Evolutionary conservation across 2,329 filamentous ascomycete genomes (phyloP), one percentile per base, ranked within the genome.

Genomic region (Didymellaceae sp.): DNA sequence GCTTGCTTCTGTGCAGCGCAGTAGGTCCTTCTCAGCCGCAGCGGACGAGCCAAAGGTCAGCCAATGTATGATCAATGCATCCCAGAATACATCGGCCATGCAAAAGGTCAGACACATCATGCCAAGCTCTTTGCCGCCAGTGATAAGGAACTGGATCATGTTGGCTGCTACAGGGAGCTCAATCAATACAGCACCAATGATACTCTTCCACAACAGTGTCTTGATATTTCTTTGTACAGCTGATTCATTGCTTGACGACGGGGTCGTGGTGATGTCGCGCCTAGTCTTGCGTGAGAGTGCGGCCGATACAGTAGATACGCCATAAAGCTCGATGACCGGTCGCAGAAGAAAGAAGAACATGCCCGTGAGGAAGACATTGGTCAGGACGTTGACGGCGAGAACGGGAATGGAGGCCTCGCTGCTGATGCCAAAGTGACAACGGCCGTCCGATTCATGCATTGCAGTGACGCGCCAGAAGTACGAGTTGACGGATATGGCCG

Each of bases 81-180:
- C 59, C 57, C 59, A 64, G 13, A 55, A 58, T 0, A 60, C 61
- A 51, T 76, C 74, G n/a, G 67, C 44, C 6, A 70, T 67, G 47
- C 74, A 76, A 5, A 75, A 59, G 1, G 61, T 65, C 21, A 73
- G 65, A 41, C 74, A 76, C 9, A 75, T 49, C 71, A 73, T 74
- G 3, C 66, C 71, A 7, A 70, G 61, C 40, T 75, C 72, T 20
- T 60, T 55, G 3, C 71, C 71, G 3, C 55, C 40, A 4, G 63
- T 63, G 16, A 55, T 30, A 24, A 68, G 65, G 22, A 76, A 65
- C 13, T 74, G 54, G 1, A 62, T 60, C 38, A 76, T 62, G 45
- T 75, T 75, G 13, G 65, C 66, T 10, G 70, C 60, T 10, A 71
- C 74, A 6, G 72, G 69, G 2, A 74, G 33, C 38, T 75, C 57